Percentiles rank a stretch among this genome's conserved stretches.
phyloP scores from a whole-genome alignment of 768 basidiomycete species.

The Boletus insuetus region DNA sequence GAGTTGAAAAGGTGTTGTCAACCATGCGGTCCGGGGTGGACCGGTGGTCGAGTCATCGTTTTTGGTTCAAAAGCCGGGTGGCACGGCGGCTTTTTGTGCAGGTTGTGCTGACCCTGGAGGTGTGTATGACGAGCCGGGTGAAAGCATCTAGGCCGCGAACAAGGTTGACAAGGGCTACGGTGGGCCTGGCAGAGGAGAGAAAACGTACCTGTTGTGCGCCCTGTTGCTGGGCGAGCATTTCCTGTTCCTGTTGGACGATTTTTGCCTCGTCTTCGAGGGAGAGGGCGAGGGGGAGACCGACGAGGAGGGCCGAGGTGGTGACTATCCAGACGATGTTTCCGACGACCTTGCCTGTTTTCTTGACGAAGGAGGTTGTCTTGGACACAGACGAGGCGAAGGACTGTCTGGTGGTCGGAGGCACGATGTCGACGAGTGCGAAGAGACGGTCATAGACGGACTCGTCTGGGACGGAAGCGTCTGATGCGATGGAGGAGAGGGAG shows the following conservation, averaged over 20 bases:
- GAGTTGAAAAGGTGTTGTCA: neutral
- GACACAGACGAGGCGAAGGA: constrained; percentile 60
- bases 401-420: constrained; percentile 87
- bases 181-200: neutral
- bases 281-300: constrained; percentile 90
- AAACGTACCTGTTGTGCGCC: constrained; percentile 81
- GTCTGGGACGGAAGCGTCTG: constrained; percentile 62
- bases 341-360: constrained; percentile 63
- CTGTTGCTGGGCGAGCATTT: constrained; percentile 89
- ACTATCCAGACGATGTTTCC: constrained; percentile 95
- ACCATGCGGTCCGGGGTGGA: neutral
- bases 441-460: constrained; percentile 89
- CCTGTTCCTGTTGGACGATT: constrained; percentile 90
- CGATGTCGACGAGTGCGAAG: constrained; percentile 91
- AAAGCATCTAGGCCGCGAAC: constrained; percentile 59
- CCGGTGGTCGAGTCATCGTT: neutral
- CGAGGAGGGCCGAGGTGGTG: constrained; percentile 89
- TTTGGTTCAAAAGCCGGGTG: constrained; percentile 74
- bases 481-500: constrained; percentile 79
- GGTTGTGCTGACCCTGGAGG: constrained; percentile 39
- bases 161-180: constrained; percentile 10
- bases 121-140: constrained; percentile 56
- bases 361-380: constrained; percentile 61
- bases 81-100: constrained; percentile 59
- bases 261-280: constrained; percentile 96